Percentiles rank a stretch among this genome's conserved stretches.
Conservation (phyloP, 2,329 filamentous ascomycete genomes). For the Ascosphaera apis region DNA sequence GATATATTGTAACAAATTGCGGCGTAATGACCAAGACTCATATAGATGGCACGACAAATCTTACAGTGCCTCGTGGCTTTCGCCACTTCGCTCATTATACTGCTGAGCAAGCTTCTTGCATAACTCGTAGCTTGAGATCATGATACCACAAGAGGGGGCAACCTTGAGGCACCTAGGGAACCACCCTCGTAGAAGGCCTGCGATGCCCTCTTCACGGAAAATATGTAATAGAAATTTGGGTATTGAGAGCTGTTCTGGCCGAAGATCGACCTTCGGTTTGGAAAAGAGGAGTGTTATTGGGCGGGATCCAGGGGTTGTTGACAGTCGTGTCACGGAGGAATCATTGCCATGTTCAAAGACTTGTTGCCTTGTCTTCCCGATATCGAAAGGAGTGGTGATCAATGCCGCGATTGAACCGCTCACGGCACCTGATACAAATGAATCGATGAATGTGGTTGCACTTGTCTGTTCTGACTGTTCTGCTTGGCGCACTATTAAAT, state of each 20-base stretch:
- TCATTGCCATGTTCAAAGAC: conserved; percentile 41
- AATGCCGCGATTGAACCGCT: conserved; percentile 73
- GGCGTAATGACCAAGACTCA: not conserved
- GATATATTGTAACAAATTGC: no score
- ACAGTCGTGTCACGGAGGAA: conserved; percentile 4
- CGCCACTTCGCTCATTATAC: conserved; percentile 36
- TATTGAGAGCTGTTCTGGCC: conserved; percentile 58
- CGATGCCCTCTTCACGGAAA: conserved; percentile 57
- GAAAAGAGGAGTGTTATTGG: not conserved
- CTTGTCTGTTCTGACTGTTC: conserved; percentile 45
- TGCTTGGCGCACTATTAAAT: conserved; percentile 16
- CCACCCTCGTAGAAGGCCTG: conserved; percentile 78
- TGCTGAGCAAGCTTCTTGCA: conserved; percentile 69
- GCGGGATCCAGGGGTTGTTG: not conserved
- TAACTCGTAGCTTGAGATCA: conserved; percentile 96
- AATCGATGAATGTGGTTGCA: conserved; percentile 59
- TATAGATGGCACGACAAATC: not conserved
- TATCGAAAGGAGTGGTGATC: conserved; percentile 85
- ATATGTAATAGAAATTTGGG: conserved; percentile 73
- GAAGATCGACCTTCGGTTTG: conserved; percentile 6
- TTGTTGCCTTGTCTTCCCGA: conserved; percentile 89
- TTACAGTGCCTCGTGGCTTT: not conserved
- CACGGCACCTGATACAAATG: conserved; percentile 62
- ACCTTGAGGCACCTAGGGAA: conserved; percentile 81
- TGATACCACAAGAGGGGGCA: conserved; percentile 89